Conservation (phyloP, 2,329 filamentous ascomycete genomes). For the Apiospora pterosperma region DNA sequence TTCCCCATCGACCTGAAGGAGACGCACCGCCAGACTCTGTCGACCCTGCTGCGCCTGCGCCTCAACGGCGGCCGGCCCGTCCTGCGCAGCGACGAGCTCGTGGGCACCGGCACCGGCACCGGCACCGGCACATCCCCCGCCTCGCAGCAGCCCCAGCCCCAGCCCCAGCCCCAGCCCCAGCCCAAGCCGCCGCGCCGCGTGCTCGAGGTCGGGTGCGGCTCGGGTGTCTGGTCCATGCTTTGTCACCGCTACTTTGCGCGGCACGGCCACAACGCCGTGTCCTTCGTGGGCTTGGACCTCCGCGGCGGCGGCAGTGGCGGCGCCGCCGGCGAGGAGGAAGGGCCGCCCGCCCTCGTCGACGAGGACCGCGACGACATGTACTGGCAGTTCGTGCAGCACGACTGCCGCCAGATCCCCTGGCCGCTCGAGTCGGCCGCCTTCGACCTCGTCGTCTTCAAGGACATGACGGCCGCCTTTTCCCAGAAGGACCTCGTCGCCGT, state of each 20-base stretch:
- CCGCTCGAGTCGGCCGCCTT: slow-evolving; percentile 29
- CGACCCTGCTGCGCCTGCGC: slow-evolving; percentile 52
- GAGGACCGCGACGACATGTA: slow-evolving; percentile 16
- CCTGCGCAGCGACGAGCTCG: slow-evolving; percentile 24
- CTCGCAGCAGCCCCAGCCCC: background rate
- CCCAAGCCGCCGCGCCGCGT: slow-evolving; percentile 46
- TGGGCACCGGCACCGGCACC: background rate
- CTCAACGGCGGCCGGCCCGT: slow-evolving; percentile 47
- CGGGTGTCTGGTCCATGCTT: slow-evolving; percentile 55
- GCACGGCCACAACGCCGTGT: slow-evolving; percentile 15
- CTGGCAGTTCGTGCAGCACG: slow-evolving; percentile 59
- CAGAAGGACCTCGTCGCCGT: slow-evolving; percentile 60
- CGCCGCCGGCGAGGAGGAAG: background rate
- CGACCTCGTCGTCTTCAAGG: slow-evolving; percentile 11
- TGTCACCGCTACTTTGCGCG: slow-evolving; percentile 20
- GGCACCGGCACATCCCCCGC: background rate
- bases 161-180: background rate
- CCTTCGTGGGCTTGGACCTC: slow-evolving; percentile 25
- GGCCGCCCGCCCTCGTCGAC: background rate
- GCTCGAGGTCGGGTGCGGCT: slow-evolving; percentile 61
- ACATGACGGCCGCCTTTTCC: slow-evolving; percentile 36
- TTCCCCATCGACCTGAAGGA: slow-evolving; percentile 62
- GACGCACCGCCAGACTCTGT: slow-evolving; percentile 59
- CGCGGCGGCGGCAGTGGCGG: background rate
- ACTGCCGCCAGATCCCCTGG: slow-evolving; percentile 52